These are phyloP conservation scores for Fusarium subglutinans DNA, from an alignment of 2,329 filamentous ascomycete genomes.

Conservation along the genomic window DNA sequence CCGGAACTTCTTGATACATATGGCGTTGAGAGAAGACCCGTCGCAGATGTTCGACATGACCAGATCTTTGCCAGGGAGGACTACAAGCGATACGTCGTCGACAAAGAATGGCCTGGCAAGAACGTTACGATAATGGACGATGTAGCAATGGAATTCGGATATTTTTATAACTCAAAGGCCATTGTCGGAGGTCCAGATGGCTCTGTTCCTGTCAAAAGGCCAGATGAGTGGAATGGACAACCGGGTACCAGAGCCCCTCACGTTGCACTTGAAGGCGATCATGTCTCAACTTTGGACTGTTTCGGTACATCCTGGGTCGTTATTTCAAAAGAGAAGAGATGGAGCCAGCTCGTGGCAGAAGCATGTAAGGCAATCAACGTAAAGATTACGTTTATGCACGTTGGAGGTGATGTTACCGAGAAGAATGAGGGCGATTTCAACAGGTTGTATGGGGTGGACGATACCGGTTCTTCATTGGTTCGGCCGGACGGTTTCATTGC, in stretches of 20 bases:
- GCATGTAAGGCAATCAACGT: background rate
- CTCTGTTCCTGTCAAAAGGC: conserved; percentile 13
- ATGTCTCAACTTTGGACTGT: conserved; percentile 18
- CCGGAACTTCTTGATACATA: conserved; percentile 50
- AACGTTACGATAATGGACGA: conserved; percentile 14
- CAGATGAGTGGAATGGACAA: conserved; percentile 38
- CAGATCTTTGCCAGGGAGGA: conserved; percentile 39
- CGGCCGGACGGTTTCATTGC: conserved; percentile 24
- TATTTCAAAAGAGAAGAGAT: conserved; percentile 12
- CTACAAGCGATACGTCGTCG: conserved; percentile 12
- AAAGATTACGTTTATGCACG: background rate
- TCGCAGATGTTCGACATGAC: conserved; percentile 38
- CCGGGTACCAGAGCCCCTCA: conserved; percentile 37
- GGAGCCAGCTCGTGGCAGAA: background rate
- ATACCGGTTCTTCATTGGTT: conserved; percentile 6
- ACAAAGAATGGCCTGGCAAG: conserved; percentile 13
- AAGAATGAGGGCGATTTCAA: background rate
- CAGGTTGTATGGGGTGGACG: background rate
- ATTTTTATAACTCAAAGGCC: conserved; percentile 13
- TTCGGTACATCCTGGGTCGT: conserved; percentile 15
- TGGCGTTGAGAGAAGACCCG: conserved; percentile 48
- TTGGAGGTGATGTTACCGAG: background rate
- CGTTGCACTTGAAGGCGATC: conserved; percentile 6
- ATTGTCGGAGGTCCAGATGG: background rate
- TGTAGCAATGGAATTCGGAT: conserved; percentile 21